A percentile compares a stretch with the other conserved stretches of the same genome.
Evolutionary conservation across 2,329 filamentous ascomycete species (phyloP).

Genomic region (Lasiodiplodia theobromae): DNA sequence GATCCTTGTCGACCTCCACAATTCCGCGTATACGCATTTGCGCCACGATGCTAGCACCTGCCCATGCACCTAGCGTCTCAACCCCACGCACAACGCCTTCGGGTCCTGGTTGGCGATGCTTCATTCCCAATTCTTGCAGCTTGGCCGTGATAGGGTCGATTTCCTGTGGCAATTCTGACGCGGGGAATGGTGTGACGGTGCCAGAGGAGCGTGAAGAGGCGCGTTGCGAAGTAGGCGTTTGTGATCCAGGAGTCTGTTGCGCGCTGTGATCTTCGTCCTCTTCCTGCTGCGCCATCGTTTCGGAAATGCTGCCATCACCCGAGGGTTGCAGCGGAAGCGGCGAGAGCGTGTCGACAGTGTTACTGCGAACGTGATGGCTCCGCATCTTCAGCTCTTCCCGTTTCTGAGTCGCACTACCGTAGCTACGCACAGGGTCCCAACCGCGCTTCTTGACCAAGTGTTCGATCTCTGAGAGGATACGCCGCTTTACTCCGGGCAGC

Average conservation of each 20-base stretch:
- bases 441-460: conserved; percentile 71
- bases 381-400: conserved; percentile 32
- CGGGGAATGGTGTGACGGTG: conserved; percentile 31
- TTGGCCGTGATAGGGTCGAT: conserved; percentile 66
- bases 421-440: conserved; percentile 80
- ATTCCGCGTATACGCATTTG: conserved; percentile 73
- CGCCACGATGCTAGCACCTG: conserved; percentile 73
- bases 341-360: conserved; percentile 20
- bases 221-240: conserved; percentile 7
- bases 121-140: conserved; percentile 58
- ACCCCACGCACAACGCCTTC: conserved; percentile 70
- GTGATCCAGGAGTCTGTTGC: conserved; percentile 3
- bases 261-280: conserved; percentile 12
- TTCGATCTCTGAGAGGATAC: conserved; percentile 78
- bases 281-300: conserved; percentile 10
- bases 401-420: conserved; percentile 61
- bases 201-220: conserved; percentile 28
- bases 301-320: background rate
- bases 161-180: conserved; percentile 58
- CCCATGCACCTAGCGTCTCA: conserved; percentile 76
- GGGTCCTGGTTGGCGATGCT: conserved; percentile 49
- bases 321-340: conserved; percentile 8
- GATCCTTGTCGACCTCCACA: conserved; percentile 73
- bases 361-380: conserved; percentile 29
- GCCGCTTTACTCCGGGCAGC: conserved; percentile 78